Percentiles rank a stretch among this genome's conserved stretches.
Conservation (phyloP, 106 monocot species). For the Dendrobium nobile region DNA sequence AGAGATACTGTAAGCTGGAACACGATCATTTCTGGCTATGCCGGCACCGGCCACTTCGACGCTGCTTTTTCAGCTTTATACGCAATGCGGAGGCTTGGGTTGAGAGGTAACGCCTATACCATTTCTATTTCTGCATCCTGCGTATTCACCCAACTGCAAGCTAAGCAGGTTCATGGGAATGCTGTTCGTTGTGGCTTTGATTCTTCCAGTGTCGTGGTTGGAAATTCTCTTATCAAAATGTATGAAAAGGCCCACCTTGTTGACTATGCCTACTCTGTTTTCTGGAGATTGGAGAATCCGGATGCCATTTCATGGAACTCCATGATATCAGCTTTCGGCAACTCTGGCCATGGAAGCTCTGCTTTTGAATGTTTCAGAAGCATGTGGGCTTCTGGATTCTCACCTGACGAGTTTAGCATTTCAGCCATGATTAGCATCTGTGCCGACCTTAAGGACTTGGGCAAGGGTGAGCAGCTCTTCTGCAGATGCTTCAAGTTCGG, state of each 20-base stretch:
- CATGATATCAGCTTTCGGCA: constrained; percentile 36
- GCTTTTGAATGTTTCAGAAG: constrained; percentile 36
- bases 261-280: constrained; percentile 35
- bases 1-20: constrained; percentile 59
- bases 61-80: constrained; percentile 17
- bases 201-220: constrained; percentile 35
- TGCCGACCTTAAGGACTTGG: constrained; percentile 22
- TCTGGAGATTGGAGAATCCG: constrained; percentile 30
- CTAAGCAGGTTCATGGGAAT: constrained; percentile 57
- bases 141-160: constrained; percentile 20
- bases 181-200: constrained; percentile 21
- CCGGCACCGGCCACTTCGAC: neutral
- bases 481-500: constrained; percentile 60
- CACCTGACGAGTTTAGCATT: constrained; percentile 50
- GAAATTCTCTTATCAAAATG: constrained; percentile 66
- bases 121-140: constrained; percentile 45
- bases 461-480: constrained; percentile 67
- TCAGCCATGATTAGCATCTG: constrained; percentile 48
- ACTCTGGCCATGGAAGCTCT: constrained; percentile 9
- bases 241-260: constrained; percentile 50
- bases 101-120: constrained; percentile 34
- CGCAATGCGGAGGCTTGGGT: constrained; percentile 34
- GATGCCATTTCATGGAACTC: constrained; percentile 85
- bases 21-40: constrained; percentile 41
- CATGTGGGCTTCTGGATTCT: constrained; percentile 36